Conservation (phyloP, 768 basidiomycete species). For the Mycena metata region DNA sequence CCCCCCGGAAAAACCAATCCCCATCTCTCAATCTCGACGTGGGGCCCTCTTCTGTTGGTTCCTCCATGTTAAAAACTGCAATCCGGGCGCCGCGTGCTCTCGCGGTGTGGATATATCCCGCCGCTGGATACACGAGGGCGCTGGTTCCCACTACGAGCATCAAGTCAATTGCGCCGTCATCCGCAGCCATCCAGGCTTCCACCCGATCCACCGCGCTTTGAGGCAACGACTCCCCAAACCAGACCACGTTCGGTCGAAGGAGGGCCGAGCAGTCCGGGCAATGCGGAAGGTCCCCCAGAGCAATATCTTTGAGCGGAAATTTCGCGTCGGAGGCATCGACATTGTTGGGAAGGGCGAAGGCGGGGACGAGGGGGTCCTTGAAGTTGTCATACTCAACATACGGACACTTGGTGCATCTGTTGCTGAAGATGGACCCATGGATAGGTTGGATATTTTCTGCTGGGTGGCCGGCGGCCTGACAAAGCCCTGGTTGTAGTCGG, state of each 20-base stretch:
- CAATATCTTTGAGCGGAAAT: slow-evolving; percentile 16
- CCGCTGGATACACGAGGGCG: slow-evolving; percentile 25
- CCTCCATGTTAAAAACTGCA: slow-evolving; percentile 27
- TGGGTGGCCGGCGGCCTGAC: slow-evolving; percentile 23
- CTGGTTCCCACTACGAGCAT: slow-evolving; percentile 29
- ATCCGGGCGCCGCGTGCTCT: slow-evolving; percentile 15
- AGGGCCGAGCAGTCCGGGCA: slow-evolving; percentile 11
- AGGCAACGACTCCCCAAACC: slow-evolving; percentile 27
- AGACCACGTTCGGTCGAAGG: slow-evolving; percentile 22
- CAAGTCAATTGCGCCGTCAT: slow-evolving; percentile 6
- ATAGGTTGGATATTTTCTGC: slow-evolving; percentile 16
- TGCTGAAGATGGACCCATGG: slow-evolving; percentile 26
- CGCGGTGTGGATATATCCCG: slow-evolving; percentile 22
- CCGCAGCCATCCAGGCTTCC: slow-evolving; percentile 12
- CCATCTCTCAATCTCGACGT: slow-evolving; percentile 15
- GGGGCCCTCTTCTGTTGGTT: slow-evolving; percentile 20
- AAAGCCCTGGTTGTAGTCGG: slow-evolving; percentile 15
- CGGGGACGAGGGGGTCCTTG: slow-evolving; percentile 24
- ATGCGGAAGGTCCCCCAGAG: slow-evolving; percentile 17
- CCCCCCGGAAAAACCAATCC: slow-evolving; percentile 27
- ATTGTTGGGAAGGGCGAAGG: slow-evolving; percentile 10
- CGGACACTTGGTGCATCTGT: slow-evolving; percentile 13
- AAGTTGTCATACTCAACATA: slow-evolving; percentile 25
- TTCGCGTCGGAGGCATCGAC: slow-evolving; percentile 19
- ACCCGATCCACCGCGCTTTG: slow-evolving; percentile 4